phyloP scores from a whole-genome alignment of 768 basidiomycete species.

The Lyophyllum decastes region DNA sequence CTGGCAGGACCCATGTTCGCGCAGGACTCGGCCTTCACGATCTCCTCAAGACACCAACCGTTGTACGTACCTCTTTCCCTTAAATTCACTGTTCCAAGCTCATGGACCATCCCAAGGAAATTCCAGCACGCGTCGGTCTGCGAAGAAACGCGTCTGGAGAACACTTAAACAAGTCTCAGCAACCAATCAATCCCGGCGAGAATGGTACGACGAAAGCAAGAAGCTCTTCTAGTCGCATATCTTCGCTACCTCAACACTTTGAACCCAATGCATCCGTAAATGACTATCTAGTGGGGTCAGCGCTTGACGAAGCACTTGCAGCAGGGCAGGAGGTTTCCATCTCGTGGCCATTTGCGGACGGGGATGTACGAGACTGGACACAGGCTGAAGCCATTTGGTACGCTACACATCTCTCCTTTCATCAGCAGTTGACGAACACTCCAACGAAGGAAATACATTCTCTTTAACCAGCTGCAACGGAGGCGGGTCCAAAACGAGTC shows the following conservation, averaged over 20 bases:
- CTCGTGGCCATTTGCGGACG: constrained; percentile 83
- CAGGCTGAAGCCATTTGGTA: constrained; percentile 92
- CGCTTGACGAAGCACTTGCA: constrained; percentile 78
- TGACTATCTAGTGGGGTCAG: constrained; percentile 82
- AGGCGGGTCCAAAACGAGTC: constrained; percentile 87
- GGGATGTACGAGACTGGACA: constrained; percentile 72
- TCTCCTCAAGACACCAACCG: constrained; percentile 70
- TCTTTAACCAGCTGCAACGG: constrained; percentile 74
- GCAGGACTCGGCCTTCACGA: constrained; percentile 83
- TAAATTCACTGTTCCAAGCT: background rate
- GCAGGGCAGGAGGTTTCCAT: constrained; percentile 72
- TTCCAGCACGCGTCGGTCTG: constrained; percentile 79
- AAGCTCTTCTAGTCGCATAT: constrained; percentile 49
- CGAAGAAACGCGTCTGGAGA: constrained; percentile 47
- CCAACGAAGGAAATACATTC: constrained; percentile 74
- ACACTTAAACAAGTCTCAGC: constrained; percentile 25
- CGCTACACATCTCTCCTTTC: constrained; percentile 22
- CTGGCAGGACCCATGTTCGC: constrained; percentile 65
- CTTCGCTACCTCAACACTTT: constrained; percentile 45
- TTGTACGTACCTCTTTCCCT: constrained; percentile 52
- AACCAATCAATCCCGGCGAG: constrained; percentile 19
- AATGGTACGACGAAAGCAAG: constrained; percentile 18
- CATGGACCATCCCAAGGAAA: constrained; percentile 50
- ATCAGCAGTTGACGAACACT: background rate
- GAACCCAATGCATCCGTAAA: constrained; percentile 54